Base-by-base conservation (phyloP, 1,139 yeast species). In the Candida tunisiensis region DNA sequence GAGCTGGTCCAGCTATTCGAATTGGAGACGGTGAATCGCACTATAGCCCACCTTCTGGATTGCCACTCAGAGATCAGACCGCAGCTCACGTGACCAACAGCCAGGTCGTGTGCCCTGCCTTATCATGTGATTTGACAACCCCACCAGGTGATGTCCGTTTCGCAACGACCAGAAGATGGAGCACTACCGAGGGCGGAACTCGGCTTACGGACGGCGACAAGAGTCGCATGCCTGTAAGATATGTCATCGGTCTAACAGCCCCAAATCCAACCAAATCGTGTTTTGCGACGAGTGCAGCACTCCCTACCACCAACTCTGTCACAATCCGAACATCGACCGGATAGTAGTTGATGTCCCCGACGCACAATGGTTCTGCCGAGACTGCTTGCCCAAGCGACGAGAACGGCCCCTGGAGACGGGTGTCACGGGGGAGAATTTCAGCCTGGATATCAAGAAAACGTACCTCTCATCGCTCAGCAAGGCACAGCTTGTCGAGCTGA, bases 231-330 rank as follows among this genome's bases (percentile, higher is more conserved):
- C 50, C n/a, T 57, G 62, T 39, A 50, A 48, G 25, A 47, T 53
- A 14, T 57, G 62, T 34, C 53, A 51, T 31, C 43, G 61, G 16
- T 57, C 57, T 6, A 54, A 51, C 34, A 44, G 55, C 25, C 54
- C 55, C n/a, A 46, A 48, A 19, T 45, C 52, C 9, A 53, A 57
- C 31, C 53, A 52, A 27, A 51, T 57, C 17, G 60, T 57, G n/a
- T 55, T 55, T 30, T 57, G 62, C 33, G 58, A 53, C 34, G 58
- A 55, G 22, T 57, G 62, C 41, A 44, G 48, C 23, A 50, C 55
- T 6, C 60, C 62, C 1, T 57, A 52, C 34, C 62, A 57, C 29
- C 60, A 57, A 32, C 42, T 55, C 12, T 57, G 62, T 34, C 62
- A 57, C 38, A 42, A 42, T n/a, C 62, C 62, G 10, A 52, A 49